Evolutionary conservation across 129 eudicot species (phyloP), one percentile per base, ranked within the genome.

Genomic region (Pseudognaphalium luteoalbum): DNA sequence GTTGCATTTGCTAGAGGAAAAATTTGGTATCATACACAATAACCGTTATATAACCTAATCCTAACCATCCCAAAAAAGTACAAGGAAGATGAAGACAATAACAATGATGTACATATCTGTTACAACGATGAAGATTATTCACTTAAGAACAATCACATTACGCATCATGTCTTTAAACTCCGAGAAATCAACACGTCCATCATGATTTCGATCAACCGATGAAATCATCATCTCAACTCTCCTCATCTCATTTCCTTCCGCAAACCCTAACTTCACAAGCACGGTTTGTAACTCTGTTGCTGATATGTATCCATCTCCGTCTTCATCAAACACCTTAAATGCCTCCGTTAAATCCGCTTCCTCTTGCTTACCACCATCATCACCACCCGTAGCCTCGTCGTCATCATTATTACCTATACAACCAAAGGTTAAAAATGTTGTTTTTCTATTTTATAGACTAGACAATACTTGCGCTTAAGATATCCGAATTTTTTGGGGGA

Each of bases 141-240:
- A 73, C 75, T 73, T 68, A 21, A 80, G 80, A 32, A 81, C 85
- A 42, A 81, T 80, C 61, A 88, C 88, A 66, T 70, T 84, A 32
- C 92, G 91, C 97, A 91, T 91, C 97, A 91, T 91, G 2, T 91
- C 95, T 78, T 91, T 91, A 66, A 91, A 91, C 84, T 91, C 97
- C 12, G 73, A 76, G 72, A 91, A 91, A 76, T 91, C 97, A 12
- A 91, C 97, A 11, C 64, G 83, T 6, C 97, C 97, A 1, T 91
- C 97, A 0, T 81, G 83, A 74, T 91, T 85, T 50, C 76, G 84
- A 59, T 91, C 97, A 8, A 91, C 97, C 47, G 90, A 85, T 0
- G 95, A 88, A 21, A 91, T 91, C 97, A 91, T 91, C 80, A 60
- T 71, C 90, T 88, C 85, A 30, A 91, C 95, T 65, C 92, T 80